Conservation (phyloP, 2,329 filamentous ascomycete genomes). For the Ceratocystis papillata region DNA sequence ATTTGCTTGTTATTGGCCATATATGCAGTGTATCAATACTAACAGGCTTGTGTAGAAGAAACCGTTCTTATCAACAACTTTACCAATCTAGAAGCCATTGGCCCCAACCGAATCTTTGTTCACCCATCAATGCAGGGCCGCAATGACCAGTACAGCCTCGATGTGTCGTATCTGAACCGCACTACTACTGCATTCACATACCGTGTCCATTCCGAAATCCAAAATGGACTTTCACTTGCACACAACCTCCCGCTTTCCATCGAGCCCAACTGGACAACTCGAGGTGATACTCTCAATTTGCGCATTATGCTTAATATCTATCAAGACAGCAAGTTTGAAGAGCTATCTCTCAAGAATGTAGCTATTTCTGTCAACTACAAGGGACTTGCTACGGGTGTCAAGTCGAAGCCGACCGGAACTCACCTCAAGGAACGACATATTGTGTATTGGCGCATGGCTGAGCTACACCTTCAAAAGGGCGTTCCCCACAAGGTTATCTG, state of each 20-base stretch:
- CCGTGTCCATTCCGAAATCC: conserved; percentile 62
- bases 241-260: conserved; percentile 62
- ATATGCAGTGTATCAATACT: conserved; percentile 20
- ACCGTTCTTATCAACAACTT: conserved; percentile 82
- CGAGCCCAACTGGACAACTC: conserved; percentile 68
- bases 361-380: conserved; percentile 62
- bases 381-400: conserved; percentile 53
- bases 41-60: conserved; percentile 40
- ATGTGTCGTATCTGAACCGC: conserved; percentile 60
- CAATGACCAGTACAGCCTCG: conserved; percentile 69
- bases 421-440: conserved; percentile 66
- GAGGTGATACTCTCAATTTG: conserved; percentile 74
- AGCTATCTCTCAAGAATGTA: conserved; percentile 52
- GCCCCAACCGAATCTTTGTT: conserved; percentile 86
- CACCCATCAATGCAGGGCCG: conserved; percentile 53
- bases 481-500: conserved; percentile 70
- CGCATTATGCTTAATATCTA: conserved; percentile 43
- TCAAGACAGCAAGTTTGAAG: conserved; percentile 11
- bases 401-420: conserved; percentile 69
- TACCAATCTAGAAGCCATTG: conserved; percentile 75
- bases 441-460: conserved; percentile 70
- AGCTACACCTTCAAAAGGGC: conserved; percentile 40
- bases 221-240: conserved; percentile 36
- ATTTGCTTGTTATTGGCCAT: conserved; percentile 18
- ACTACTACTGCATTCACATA: conserved; percentile 86